Base-by-base conservation (phyloP, 148 eudicot genomes). In the Simmondsia chinensis region DNA sequence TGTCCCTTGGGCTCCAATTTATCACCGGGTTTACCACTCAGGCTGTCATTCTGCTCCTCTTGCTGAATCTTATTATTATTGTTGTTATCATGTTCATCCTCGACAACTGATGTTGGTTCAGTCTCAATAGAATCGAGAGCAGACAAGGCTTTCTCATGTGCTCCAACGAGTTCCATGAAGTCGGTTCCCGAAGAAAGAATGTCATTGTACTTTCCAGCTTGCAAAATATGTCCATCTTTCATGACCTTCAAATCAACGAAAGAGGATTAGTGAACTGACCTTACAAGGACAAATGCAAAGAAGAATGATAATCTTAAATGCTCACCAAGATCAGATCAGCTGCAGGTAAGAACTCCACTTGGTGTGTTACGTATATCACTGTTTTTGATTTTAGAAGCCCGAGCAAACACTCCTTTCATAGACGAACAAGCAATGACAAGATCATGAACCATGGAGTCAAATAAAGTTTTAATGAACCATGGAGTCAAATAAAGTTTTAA, bases 241-340 rank as follows among this genome's bases (percentile, higher is more conserved):
- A 81, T 71, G 50, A 81, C 84, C 89, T 81, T 56, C 19, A 4
- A 25, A 13, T 48, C 4, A 18, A 26, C n/a, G n/a, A n/a, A n/a
- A n/a, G n/a, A n/a, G n/a, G n/a, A n/a, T n/a, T n/a, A n/a, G n/a
- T n/a, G n/a, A n/a, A n/a, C n/a, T n/a, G n/a, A n/a, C n/a, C n/a
- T n/a, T n/a, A n/a, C n/a, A n/a, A n/a, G n/a, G n/a, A n/a, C n/a
- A n/a, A n/a, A n/a, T n/a, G n/a, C n/a, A n/a, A n/a, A n/a, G n/a
- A n/a, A n/a, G n/a, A n/a, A n/a, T n/a, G n/a, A n/a, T n/a, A n/a
- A n/a, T n/a, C n/a, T n/a, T 37, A 40, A 38, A 35, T 30, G 39
- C 76, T 54, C 56, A 77, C 91, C 82, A 82, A 46, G 51, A 82
- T 74, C 33, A 82, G 57, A 55, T 77, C 85, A 3, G 82, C 91